Evolutionary conservation across 2,329 filamentous ascomycete genomes (phyloP).

Genomic region (Fusarium sarcochroum): DNA sequence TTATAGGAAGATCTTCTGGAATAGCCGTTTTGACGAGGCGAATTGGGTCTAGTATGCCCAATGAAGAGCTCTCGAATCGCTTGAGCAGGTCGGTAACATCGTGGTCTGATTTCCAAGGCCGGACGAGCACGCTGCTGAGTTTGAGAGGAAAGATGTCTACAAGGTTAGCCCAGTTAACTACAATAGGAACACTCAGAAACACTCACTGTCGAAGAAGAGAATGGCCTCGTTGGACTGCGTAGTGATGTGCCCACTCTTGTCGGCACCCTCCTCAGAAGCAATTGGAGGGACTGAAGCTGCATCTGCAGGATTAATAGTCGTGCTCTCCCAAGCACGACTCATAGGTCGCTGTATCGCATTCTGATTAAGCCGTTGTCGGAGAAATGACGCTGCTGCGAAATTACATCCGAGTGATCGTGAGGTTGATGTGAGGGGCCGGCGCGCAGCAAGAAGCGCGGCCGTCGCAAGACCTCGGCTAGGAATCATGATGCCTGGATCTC

Average conservation of each 20-base stretch:
- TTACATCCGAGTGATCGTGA: constrained; percentile 21
- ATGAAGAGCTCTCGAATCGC: constrained; percentile 64
- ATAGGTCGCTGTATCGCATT: constrained; percentile 11
- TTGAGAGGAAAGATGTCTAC: constrained; percentile 87
- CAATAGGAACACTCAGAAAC: not conserved
- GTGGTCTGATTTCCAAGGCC: constrained; percentile 63
- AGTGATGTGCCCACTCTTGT: constrained; percentile 86
- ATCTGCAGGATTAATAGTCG: constrained; percentile 35
- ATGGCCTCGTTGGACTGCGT: constrained; percentile 83
- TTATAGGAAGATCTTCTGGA: constrained; percentile 72
- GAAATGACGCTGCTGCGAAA: constrained; percentile 24
- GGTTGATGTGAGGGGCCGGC: constrained; percentile 39
- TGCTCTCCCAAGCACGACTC: constrained; percentile 48
- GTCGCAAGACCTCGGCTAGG: constrained; percentile 45
- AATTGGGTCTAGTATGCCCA: constrained; percentile 67
- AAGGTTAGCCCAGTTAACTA: constrained; percentile 9
- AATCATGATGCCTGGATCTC: constrained; percentile 47
- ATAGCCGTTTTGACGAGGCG: constrained; percentile 72
- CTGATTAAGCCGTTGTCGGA: constrained; percentile 22
- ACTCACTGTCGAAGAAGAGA: constrained; percentile 88
- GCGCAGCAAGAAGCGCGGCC: constrained; percentile 43
- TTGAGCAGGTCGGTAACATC: constrained; percentile 66
- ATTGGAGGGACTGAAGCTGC: constrained; percentile 22
- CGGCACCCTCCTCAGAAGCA: constrained; percentile 60
- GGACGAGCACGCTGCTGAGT: constrained; percentile 65